Evolutionary conservation across 163 green algal genomes (phyloP).

Genomic region (Coccomyxa subellipsoidea): DNA sequence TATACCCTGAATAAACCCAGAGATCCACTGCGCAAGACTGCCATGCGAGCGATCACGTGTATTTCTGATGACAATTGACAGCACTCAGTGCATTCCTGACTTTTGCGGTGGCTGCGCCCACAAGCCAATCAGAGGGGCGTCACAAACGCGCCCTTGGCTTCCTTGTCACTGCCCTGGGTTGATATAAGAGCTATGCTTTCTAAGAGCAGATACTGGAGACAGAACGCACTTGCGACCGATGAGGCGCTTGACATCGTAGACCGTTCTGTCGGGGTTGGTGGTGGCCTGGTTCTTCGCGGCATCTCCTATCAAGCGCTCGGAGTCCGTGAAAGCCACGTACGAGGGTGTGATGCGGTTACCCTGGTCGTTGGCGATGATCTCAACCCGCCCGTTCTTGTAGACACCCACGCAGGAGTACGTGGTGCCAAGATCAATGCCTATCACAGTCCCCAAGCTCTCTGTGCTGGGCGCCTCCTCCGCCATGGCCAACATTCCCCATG

Average conservation of each 20-base stretch:
- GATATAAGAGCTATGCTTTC: too few species aligned
- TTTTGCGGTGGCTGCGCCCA: too few species aligned
- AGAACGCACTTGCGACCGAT: conserved; percentile 88
- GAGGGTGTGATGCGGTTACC: conserved; percentile 98
- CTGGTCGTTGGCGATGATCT: conserved; percentile 99
- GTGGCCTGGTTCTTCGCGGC: conserved; percentile 91
- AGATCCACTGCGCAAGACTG: background rate
- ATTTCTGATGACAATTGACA: too few species aligned
- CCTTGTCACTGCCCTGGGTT: too few species aligned
- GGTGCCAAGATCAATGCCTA: conserved; percentile 92
- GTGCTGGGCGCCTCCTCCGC: conserved; percentile 60
- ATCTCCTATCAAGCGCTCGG: conserved; percentile 90
- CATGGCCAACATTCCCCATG: background rate
- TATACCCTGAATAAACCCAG: too few species aligned
- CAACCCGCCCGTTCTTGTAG: conserved; percentile 95
- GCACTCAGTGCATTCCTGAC: too few species aligned
- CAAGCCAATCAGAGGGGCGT: too few species aligned
- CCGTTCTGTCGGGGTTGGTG: conserved; percentile 85
- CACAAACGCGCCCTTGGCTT: too few species aligned
- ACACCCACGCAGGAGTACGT: conserved; percentile 96
- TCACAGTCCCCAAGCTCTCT: conserved; percentile 86
- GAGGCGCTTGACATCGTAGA: conserved; percentile 98
- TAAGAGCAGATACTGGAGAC: too few species aligned
- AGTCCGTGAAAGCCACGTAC: conserved; percentile 98
- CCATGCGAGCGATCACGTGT: too few species aligned